These are phyloP conservation scores for Suhomyces ambrosiae DNA, from an alignment of 1,139 yeast species.

Conservation along the genomic window DNA sequence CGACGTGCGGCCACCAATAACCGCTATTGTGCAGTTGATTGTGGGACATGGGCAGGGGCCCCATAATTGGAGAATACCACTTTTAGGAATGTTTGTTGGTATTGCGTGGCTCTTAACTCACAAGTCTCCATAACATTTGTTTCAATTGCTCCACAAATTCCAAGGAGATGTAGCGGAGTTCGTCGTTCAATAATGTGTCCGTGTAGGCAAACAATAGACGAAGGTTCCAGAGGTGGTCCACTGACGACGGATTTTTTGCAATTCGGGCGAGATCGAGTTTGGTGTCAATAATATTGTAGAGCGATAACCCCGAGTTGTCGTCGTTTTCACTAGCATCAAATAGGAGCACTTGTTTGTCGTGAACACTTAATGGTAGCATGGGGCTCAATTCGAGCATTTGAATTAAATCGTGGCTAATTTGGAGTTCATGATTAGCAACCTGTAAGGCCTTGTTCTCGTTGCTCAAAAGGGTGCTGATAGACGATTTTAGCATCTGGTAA, in stretches of 20 bases:
- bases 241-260: slow-evolving; percentile 44
- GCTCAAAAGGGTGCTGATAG: slow-evolving; percentile 39
- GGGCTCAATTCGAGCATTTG: slow-evolving; percentile 29
- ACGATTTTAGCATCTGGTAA: slow-evolving; percentile 42
- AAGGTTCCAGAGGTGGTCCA: slow-evolving; percentile 69
- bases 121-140: slow-evolving; percentile 40
- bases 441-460: slow-evolving; percentile 36
- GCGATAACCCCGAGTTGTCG: slow-evolving; percentile 28
- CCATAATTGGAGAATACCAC: too few species aligned
- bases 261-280: slow-evolving; percentile 53
- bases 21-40: too few species aligned
- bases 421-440: slow-evolving; percentile 32
- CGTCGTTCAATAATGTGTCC: slow-evolving; percentile 40
- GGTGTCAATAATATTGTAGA: slow-evolving; percentile 56
- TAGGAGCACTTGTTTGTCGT: slow-evolving; percentile 40
- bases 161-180: slow-evolving; percentile 43
- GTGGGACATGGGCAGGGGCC: too few species aligned
- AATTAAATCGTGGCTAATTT: slow-evolving; percentile 27
- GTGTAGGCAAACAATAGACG: slow-evolving; percentile 64
- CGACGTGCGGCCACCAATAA: too few species aligned
- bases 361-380: slow-evolving; percentile 27
- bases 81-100: too few species aligned
- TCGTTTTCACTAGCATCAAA: slow-evolving; percentile 28
- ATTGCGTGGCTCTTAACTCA: too few species aligned
- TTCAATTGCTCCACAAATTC: slow-evolving; percentile 57